Conservation (phyloP, 2,329 filamentous ascomycete species). For the Cyclaneusma minus region DNA sequence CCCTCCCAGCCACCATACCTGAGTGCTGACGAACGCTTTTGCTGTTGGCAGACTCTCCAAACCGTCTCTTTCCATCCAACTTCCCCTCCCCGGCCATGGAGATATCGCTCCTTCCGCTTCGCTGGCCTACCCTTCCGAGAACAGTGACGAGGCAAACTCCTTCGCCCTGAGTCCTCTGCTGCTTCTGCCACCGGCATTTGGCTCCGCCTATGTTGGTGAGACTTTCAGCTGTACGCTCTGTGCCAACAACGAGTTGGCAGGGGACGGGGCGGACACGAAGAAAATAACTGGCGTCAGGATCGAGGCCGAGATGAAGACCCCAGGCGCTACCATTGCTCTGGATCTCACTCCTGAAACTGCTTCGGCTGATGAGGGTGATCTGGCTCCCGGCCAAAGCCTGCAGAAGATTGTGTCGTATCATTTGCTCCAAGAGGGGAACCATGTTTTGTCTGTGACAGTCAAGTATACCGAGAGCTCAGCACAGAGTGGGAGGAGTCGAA, state of each 20-base stretch:
- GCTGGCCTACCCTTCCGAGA: constrained; percentile 49
- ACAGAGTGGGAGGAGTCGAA: constrained; percentile 55
- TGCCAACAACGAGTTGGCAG: constrained; percentile 70
- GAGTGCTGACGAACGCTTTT: constrained; percentile 1
- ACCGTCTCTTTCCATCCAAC: constrained; percentile 59
- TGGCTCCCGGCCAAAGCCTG: constrained; percentile 49
- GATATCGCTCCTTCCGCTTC: constrained; percentile 38
- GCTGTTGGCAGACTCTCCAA: constrained; percentile 56
- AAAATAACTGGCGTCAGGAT: constrained; percentile 63
- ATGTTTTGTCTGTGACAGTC: constrained; percentile 85
- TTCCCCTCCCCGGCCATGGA: constrained; percentile 39
- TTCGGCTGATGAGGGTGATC: constrained; percentile 28
- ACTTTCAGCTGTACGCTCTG: constrained; percentile 89
- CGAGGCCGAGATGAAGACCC: constrained; percentile 90
- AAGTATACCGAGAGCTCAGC: constrained; percentile 82
- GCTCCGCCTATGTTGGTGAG: constrained; percentile 89
- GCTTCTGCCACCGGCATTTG: constrained; percentile 80
- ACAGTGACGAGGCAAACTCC: constrained; percentile 29
- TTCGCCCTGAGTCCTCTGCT: constrained; percentile 46
- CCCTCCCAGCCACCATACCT: constrained; percentile 1
- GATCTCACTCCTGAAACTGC: constrained; percentile 42
- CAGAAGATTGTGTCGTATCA: constrained; percentile 77
- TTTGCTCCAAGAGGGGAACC: constrained; percentile 84
- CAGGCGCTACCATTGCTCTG: constrained; percentile 50
- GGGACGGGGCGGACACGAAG: constrained; percentile 22